Evolutionary conservation across 768 basidiomycete species (phyloP).

Genomic region (Mycena haematopus): DNA sequence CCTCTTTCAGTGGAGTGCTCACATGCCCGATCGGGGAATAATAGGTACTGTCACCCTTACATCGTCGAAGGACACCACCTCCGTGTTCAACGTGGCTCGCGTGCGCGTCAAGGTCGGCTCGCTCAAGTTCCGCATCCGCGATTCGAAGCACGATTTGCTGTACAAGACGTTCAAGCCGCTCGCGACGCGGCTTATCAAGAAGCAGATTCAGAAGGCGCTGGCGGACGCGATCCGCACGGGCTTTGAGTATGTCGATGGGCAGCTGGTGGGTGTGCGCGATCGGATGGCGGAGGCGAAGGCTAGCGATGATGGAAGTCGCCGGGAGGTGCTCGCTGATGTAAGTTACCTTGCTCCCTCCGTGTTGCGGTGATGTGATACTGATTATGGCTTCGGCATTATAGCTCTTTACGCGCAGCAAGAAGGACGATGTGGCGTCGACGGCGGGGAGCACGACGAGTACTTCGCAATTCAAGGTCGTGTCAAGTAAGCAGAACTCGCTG

Average conservation of each 20-base stretch:
- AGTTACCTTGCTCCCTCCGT: conserved; percentile 33
- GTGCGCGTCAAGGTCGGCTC: conserved; percentile 84
- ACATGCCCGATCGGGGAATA: conserved; percentile 24
- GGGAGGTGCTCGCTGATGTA: conserved; percentile 66
- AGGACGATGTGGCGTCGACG: conserved; percentile 42
- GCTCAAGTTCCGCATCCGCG: conserved; percentile 89
- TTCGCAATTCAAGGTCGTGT: conserved; percentile 84
- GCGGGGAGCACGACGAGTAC: conserved; percentile 14
- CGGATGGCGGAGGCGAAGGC: conserved; percentile 67
- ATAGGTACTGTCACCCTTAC: conserved; percentile 64
- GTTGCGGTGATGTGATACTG: neutral
- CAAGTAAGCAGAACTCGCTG: conserved; percentile 72
- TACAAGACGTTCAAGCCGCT: conserved; percentile 86
- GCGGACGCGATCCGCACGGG: conserved; percentile 77
- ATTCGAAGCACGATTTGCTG: conserved; percentile 87
- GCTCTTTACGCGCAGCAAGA: conserved; percentile 63
- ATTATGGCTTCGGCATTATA: conserved; percentile 32
- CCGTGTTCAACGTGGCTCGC: conserved; percentile 75
- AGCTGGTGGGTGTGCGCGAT: conserved; percentile 87
- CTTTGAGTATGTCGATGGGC: conserved; percentile 87
- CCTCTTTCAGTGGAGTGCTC: neutral
- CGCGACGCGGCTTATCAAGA: conserved; percentile 84
- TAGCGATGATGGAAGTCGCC: conserved; percentile 41
- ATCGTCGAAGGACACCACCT: conserved; percentile 65
- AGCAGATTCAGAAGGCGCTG: conserved; percentile 60